Evolutionary conservation across 495 filamentous ascomycete species (phyloP).

Genomic region (Hypomontagnella monticulosa): DNA sequence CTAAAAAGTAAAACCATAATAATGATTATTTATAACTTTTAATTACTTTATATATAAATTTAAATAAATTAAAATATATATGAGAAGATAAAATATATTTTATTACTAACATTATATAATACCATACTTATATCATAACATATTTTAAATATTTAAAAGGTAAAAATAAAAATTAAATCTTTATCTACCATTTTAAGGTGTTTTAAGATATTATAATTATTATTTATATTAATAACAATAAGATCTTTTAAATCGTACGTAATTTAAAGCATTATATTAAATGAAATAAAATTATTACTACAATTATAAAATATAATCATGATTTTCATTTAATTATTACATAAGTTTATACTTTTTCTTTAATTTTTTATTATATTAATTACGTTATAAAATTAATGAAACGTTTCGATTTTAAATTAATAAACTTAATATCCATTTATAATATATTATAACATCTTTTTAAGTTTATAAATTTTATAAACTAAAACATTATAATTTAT

Average conservation of each 20-base stretch:
- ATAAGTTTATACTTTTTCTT: not conserved
- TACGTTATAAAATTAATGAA: not conserved
- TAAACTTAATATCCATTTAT: not conserved
- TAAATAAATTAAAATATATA: not conserved
- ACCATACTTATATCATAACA: not conserved
- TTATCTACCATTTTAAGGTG: not conserved
- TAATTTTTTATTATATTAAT: not conserved
- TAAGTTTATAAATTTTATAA: not conserved
- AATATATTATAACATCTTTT: not conserved
- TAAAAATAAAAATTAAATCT: not conserved
- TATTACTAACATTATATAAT: not conserved
- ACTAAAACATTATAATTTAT: not conserved
- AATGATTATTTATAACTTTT: not conserved
- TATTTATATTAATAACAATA: constrained; percentile 5
- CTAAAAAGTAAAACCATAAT: not conserved
- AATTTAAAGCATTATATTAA: no score
- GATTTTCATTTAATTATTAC: not conserved
- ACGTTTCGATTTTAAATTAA: not conserved
- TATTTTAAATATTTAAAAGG: constrained; percentile 1
- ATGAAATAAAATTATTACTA: not conserved
- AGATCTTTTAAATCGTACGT: no score
- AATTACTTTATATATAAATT: not conserved
- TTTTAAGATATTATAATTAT: not conserved
- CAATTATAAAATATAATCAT: not conserved
- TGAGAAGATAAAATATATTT: not conserved